phyloP scores from a whole-genome alignment of 345 rosid genomes.

The Boechera divaricarpa region DNA sequence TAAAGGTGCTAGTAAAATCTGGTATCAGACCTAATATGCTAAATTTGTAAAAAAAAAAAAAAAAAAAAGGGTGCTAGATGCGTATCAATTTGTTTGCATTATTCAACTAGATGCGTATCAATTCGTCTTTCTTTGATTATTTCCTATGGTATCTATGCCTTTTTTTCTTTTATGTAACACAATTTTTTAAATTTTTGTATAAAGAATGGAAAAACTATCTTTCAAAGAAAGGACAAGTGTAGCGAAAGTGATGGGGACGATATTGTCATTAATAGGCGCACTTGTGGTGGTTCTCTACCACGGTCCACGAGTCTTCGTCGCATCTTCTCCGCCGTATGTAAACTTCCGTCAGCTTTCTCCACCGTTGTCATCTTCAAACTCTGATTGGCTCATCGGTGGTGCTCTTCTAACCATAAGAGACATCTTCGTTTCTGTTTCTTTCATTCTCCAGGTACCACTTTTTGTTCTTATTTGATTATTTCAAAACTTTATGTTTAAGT shows the following conservation, averaged over 20 bases:
- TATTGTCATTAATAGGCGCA: constrained; percentile 73
- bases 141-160: background rate
- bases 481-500: background rate
- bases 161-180: background rate
- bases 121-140: background rate
- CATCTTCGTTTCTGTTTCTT: constrained; percentile 64
- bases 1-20: too few relatives aligned
- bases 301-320: constrained; percentile 60
- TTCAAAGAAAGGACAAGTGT: constrained; percentile 62
- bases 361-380: constrained; percentile 49
- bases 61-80: too few relatives aligned
- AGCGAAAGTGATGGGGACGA: constrained; percentile 79
- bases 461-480: background rate
- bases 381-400: constrained; percentile 79
- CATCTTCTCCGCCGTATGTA: constrained; percentile 43
- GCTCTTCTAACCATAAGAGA: constrained; percentile 63
- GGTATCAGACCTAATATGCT: too few relatives aligned
- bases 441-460: constrained; percentile 70
- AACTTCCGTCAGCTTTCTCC: constrained; percentile 38
- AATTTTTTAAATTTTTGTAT: background rate
- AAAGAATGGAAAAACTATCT: constrained; percentile 73
- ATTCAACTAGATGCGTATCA: background rate
- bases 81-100: background rate
- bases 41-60: too few relatives aligned
- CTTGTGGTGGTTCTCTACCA: constrained; percentile 66